Base-by-base conservation (phyloP, 2,329 filamentous ascomycete species). In the Aureobasidium melanogenum region DNA sequence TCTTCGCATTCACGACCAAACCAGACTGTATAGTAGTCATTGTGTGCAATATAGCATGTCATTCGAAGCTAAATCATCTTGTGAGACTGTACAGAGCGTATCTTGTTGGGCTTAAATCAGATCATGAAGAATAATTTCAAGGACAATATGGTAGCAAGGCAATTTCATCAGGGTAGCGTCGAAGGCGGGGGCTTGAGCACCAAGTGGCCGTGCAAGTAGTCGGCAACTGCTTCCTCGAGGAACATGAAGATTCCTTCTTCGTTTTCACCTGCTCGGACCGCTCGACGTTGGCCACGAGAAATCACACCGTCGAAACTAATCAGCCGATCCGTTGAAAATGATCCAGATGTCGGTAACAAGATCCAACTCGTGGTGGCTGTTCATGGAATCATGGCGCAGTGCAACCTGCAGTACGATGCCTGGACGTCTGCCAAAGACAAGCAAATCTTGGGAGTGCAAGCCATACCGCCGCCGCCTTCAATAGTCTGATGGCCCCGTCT, bases 371-470 rank as follows among this genome's bases (percentile, higher is more conserved):
- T 36, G 26, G 38, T 48, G 26, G 38, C 34, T 48, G 32, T 39
- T 19, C 22, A 36, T 14, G 14, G 32, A 24, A 30, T 19, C 22
- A 36, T 14, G 14, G 32, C 9, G 24, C 30, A 57, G 30, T 26
- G 28, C 19, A 19, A 3, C 19, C 10, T 6, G 14, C 41, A 14
- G 14, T 46, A 5, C 14, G 9, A 14, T 14, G 6, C 22, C 34
- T 34, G 28, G 17, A 44, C 19, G 26, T 41, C 38, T 10, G 10
- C 24, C 39, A 47, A 34, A 44, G 30, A 46, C 30, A 41, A 58
- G 32, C 43, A 43, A 59, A 59, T 59, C n/a, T 39, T 46, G 56
- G 44, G 32, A 50, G n/a, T 10, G 17, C 30, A 36, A 59, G 56
- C 56, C 56, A 59, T 43, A 28, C 28, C 30, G 54, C 43, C 46